Evolutionary conservation across 2,329 filamentous ascomycete species (phyloP), one percentile per base, ranked within the genome.

Genomic region (Calonectria pteridis): DNA sequence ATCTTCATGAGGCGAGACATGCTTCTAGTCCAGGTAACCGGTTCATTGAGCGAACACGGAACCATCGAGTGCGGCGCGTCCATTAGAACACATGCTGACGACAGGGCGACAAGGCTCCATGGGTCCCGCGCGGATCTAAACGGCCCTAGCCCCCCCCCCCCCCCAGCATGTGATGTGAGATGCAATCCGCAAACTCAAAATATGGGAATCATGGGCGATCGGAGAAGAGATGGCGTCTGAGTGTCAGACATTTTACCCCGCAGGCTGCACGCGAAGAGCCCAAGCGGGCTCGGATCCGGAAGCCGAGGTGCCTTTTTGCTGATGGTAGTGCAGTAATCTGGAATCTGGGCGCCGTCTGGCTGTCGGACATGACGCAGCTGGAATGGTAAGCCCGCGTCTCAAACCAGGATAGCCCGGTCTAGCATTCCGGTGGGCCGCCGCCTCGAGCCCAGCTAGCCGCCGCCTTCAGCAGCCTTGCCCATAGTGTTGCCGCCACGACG

Each of bases 351-450:
- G 43, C 43, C 43, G 55, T 16, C 33, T 37, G 1, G 14, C 28
- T 40, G 55, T 59, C 33, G 40, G 29, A 37, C 55, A 40, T 59
- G 55, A 59, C 55, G 55, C 33, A 59, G 55, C 29, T 18, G 55
- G 55, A 59, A 59, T 59, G 55, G 55, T 40, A 9, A 9, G n/a
- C 33, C 28, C 55, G n/a, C 55, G 51, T 55, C 55, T 59, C n/a
- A n/a, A 59, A 59, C 55, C n/a, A 16, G 55, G 33, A 26, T 59
- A 59, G 55, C 55, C 33, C 33, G 55, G 55, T 59, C 55, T 59
- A 40, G 33, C 33, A 59, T 59, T 59, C 55, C 55, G 55, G 55
- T 59, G 55, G n/a, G 14, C 55, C 55, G 55, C 33, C 20, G 10
- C 31, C 31, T 40, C 20, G 18, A 58, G 35, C 53, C 35, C 16